These are phyloP conservation scores for Suillus variegatus DNA, from an alignment of 768 basidiomycete genomes.

Conservation along the genomic window DNA sequence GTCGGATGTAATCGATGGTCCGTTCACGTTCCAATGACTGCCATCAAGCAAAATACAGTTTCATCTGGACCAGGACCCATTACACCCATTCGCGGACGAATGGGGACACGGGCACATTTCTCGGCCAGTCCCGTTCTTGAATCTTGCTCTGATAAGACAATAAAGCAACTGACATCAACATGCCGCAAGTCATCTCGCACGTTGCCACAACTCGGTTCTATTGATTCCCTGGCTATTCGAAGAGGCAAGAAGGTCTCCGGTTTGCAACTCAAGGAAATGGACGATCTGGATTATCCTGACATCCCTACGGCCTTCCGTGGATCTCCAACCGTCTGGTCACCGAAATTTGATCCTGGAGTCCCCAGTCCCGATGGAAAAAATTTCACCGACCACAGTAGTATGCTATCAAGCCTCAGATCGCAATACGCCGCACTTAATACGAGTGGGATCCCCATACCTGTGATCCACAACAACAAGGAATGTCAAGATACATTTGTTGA, in stretches of 20 bases:
- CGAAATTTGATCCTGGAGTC: constrained; percentile 23
- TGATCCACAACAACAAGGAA: constrained; percentile 15
- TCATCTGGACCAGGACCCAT: not conserved
- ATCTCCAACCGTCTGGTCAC: constrained; percentile 34
- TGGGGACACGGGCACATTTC: not conserved
- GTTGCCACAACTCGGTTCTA: constrained; percentile 11
- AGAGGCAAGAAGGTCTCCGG: constrained; percentile 37
- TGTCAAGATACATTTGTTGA: constrained; percentile 9
- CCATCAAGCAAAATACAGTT: not conserved
- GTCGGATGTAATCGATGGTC: not conserved
- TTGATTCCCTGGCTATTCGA: constrained; percentile 37
- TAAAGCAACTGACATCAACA: not conserved
- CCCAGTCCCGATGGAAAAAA: constrained; percentile 9
- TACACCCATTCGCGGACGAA: not conserved
- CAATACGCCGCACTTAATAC: constrained; percentile 30
- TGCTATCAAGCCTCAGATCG: constrained; percentile 37
- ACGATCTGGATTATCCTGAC: constrained; percentile 36
- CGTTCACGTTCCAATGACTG: not conserved
- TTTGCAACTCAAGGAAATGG: constrained; percentile 25
- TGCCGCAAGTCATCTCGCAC: not conserved
- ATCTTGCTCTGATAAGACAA: constrained; percentile 4
- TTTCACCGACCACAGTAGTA: constrained; percentile 35
- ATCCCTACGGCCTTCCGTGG: constrained; percentile 46
- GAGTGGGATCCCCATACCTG: constrained; percentile 16
- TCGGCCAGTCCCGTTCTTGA: constrained; percentile 1